phyloP scores from a whole-genome alignment of 805 yeast species.

The Torulaspora franciscae region DNA sequence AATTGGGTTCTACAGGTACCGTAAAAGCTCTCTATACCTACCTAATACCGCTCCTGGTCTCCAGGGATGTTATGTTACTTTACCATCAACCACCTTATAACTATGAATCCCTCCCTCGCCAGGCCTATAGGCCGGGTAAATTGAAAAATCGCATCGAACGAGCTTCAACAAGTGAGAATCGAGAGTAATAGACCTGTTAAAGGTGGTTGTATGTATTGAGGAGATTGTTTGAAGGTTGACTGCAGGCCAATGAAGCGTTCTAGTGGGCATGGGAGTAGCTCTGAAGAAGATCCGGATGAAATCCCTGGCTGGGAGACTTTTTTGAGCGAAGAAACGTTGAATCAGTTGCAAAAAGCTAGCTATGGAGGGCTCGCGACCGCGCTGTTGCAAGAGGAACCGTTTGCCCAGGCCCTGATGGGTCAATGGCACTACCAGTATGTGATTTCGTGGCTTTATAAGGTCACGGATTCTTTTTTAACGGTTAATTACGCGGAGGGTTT shows the following conservation, averaged over 20 bases:
- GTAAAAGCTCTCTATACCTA: neutral
- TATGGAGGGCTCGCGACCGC: slow-evolving; percentile 9
- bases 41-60: neutral
- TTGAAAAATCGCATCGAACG: neutral
- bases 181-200: neutral
- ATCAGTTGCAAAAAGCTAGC: slow-evolving; percentile 21
- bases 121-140: slow-evolving; percentile 1
- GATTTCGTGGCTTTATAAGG: slow-evolving; percentile 34
- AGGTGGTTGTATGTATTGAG: neutral
- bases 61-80: neutral
- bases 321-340: slow-evolving; percentile 22
- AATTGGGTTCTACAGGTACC: slow-evolving; percentile 1
- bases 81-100: neutral
- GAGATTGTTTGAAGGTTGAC: neutral
- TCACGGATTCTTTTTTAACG: slow-evolving; percentile 30
- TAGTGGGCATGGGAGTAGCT: neutral
- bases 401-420: slow-evolving; percentile 13
- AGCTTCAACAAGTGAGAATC: neutral
- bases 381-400: slow-evolving; percentile 6
- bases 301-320: slow-evolving; percentile 24
- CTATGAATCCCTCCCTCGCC: slow-evolving; percentile 5
- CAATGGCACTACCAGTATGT: slow-evolving; percentile 34
- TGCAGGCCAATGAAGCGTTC: neutral
- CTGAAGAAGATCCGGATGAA: slow-evolving; percentile 4
- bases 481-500: slow-evolving; percentile 14